Evolutionary conservation across 306 rosid species (phyloP), one percentile per base, ranked within the genome.

Genomic region (Sphenostylis stenocarpa): DNA sequence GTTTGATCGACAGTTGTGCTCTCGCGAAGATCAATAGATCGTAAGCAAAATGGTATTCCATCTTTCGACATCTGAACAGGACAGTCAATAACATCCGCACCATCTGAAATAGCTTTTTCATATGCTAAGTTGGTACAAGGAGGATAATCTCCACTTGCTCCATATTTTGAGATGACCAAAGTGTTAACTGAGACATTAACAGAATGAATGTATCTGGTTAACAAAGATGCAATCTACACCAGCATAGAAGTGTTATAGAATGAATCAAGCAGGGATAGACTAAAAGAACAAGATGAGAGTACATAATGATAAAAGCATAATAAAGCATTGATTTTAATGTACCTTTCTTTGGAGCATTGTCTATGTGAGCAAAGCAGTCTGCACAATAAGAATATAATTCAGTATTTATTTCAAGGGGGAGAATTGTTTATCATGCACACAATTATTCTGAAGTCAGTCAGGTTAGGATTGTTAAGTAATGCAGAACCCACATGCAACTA

Each of bases 131-230:
- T 64, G 21, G 92, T 90, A 79, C 98, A 92, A 8, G 84, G 81
- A 47, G 97, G 90, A 75, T 78, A 92, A 82, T 92, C 97, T 83
- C 96, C 97, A 38, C 97, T 95, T 60, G 97, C 90, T 81, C 97
- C 98, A 60, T 11, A 83, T 77, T 92, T 88, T 31, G 97, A 94
- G 76, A 92, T 90, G 61, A 94, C 89, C 84, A 87, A 76, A 67
- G 87, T 80, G 43, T 66, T 85, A 28, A 17, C 96, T 92, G 86
- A 41, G 83, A 70, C 49, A 68, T 61, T 39, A 83, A 48, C 45
- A 51, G 65, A 66, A 67, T 33, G 51, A 71, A 39, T 76, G 56
- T 34, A 71, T 84, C 19, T 71, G 39, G 76, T 89, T 26, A 87
- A 56, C 17, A n/a, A n/a, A n/a, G 82, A 39, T 28, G 56, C 55